phyloP scores from a whole-genome alignment of 2,329 filamentous ascomycete species.

The Coniochaeta pulveracea region DNA sequence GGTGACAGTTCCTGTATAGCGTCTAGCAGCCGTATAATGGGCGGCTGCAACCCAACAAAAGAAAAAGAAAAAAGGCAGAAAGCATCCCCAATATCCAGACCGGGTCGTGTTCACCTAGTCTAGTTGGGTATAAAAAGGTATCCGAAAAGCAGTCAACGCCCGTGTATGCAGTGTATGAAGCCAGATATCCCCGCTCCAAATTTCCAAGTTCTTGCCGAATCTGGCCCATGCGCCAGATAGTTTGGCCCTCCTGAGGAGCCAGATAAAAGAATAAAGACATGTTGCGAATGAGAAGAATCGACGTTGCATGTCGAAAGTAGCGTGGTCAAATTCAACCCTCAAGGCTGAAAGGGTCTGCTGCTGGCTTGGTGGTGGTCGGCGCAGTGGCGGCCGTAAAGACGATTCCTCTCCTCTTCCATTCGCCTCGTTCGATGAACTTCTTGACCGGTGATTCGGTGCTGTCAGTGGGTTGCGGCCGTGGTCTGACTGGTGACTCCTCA shows the following conservation, averaged over 20 bases:
- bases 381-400: neutral
- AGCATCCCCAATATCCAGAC: no score
- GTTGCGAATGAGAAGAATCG: neutral
- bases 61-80: neutral
- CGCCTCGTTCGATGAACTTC: constrained; percentile 1
- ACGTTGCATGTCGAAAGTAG: neutral
- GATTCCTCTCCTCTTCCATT: constrained; percentile 3
- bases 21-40: neutral
- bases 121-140: no score
- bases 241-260: neutral
- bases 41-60: neutral
- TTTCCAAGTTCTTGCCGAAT: no score
- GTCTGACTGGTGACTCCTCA: neutral
- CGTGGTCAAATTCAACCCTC: neutral
- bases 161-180: no score
- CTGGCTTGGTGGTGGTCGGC: neutral
- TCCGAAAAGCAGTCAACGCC: neutral
- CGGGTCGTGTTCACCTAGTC: no score
- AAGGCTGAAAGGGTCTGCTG: neutral
- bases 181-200: no score
- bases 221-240: no score
- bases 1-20: constrained; percentile 2
- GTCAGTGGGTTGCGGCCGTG: neutral
- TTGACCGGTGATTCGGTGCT: no score
- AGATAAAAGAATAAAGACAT: neutral